Conservation (phyloP, 805 yeast genomes). For the Barnettozyma siamensis region DNA sequence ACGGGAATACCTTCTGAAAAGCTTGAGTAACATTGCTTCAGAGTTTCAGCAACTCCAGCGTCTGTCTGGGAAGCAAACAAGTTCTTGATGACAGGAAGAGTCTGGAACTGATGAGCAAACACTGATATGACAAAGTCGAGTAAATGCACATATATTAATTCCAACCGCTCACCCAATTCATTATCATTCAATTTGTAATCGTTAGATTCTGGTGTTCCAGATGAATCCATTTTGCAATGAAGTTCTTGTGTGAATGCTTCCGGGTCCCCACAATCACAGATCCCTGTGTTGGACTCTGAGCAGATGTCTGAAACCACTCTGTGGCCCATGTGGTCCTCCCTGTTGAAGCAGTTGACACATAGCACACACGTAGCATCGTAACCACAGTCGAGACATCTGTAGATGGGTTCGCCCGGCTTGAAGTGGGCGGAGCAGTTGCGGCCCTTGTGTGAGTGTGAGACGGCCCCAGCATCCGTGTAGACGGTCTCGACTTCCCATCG, state of each 20-base stretch:
- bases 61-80: not conserved
- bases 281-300: constrained; percentile 30
- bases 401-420: constrained; percentile 57
- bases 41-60: not conserved
- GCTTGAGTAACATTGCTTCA: not conserved
- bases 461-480: not conserved
- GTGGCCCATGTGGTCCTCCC: constrained; percentile 62
- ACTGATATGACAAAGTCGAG: constrained; percentile 42
- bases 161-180: constrained; percentile 6
- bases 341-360: constrained; percentile 68
- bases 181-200: constrained; percentile 25
- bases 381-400: constrained; percentile 71
- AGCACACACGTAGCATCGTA: constrained; percentile 74
- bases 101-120: constrained; percentile 30
- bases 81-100: constrained; percentile 32
- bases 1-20: constrained; percentile 27
- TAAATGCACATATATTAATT: constrained; percentile 28
- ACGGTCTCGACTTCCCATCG: constrained; percentile 1
- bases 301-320: constrained; percentile 45
- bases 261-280: constrained; percentile 76
- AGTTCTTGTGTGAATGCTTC: constrained; percentile 62
- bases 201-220: constrained; percentile 18
- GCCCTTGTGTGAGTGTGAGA: constrained; percentile 37
- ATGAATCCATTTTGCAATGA: constrained; percentile 41
- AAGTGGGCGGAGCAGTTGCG: constrained; percentile 66